These are phyloP conservation scores for Aspergillus niger DNA, from an alignment of 2,329 filamentous ascomycete genomes.

Conservation along the genomic window DNA sequence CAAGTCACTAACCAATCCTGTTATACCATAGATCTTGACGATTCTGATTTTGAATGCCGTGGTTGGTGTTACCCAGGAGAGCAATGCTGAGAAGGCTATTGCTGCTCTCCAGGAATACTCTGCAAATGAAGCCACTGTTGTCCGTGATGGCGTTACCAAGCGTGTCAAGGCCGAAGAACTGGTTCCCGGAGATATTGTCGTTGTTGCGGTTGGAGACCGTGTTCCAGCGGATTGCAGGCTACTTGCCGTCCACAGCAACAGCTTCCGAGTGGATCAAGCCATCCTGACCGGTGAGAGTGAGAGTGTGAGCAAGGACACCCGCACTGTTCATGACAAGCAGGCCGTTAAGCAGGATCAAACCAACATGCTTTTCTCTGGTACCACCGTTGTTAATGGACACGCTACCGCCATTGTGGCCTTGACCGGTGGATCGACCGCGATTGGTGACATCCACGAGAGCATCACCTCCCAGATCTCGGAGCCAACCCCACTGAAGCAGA, in stretches of 20 bases:
- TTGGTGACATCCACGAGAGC: conserved; percentile 98
- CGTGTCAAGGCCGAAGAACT: conserved; percentile 94
- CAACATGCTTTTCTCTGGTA: conserved; percentile 98
- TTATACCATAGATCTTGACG: conserved; percentile 73
- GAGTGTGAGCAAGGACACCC: conserved; percentile 84
- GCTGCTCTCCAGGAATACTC: conserved; percentile 98
- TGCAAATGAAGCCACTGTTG: conserved; percentile 92
- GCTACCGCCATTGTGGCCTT: conserved; percentile 88
- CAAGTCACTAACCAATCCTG: conserved; percentile 20
- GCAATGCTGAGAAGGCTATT: conserved; percentile 97
- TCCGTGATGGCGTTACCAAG: conserved; percentile 78
- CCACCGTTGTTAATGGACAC: conserved; percentile 91
- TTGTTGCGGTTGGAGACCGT: conserved; percentile 84
- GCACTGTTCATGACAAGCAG: conserved; percentile 70
- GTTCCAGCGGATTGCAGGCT: conserved; percentile 94
- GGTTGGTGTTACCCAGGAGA: conserved; percentile 97
- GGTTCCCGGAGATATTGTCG: conserved; percentile 90
- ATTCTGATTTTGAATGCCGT: conserved; percentile 96
- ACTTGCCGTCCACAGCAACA: conserved; percentile 91
- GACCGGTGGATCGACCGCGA: conserved; percentile 87
- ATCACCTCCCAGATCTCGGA: conserved; percentile 98
- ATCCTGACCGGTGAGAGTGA: conserved; percentile 97
- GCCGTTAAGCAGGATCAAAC: conserved; percentile 96
- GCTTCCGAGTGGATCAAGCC: conserved; percentile 93
- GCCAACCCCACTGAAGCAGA: conserved; percentile 95